phyloP scores from a whole-genome alignment of 2,329 filamentous ascomycete species.

The Domatiomyces globalis region DNA sequence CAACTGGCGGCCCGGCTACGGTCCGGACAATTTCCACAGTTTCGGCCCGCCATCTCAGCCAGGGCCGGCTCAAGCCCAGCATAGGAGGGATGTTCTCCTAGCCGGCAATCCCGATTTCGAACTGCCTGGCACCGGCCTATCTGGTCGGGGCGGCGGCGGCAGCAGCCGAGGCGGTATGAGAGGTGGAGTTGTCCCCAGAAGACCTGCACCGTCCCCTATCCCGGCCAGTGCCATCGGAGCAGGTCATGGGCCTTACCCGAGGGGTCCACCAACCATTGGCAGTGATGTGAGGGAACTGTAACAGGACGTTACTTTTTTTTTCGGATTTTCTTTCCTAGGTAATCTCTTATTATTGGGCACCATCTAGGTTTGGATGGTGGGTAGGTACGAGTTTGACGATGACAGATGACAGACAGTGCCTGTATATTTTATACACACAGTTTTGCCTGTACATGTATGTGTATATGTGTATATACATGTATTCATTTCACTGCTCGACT shows the following conservation, averaged over 20 bases:
- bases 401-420: not conserved
- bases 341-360: not conserved
- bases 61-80: slow-evolving; percentile 35
- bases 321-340: not conserved
- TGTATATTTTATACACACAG: not conserved
- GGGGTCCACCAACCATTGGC: not conserved
- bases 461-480: too few species aligned
- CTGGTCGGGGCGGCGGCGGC: slow-evolving; percentile 1
- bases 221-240: not conserved
- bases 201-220: not conserved
- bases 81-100: slow-evolving; percentile 58
- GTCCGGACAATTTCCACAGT: slow-evolving; percentile 21
- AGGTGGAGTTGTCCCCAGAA: slow-evolving; percentile 2
- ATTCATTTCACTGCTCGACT: not conserved
- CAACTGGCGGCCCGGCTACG: slow-evolving; percentile 54
- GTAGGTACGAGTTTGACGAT: not conserved
- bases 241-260: not conserved
- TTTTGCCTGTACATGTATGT: not conserved
- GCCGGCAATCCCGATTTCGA: slow-evolving; percentile 77
- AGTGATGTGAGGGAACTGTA: not conserved
- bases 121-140: slow-evolving; percentile 36
- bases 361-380: not conserved
- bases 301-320: too few species aligned
- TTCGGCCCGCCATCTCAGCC: slow-evolving; percentile 32
- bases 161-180: slow-evolving; percentile 6